Evolutionary conservation across 805 yeast species (phyloP).

Genomic region (Wickerhamomyces bisporus): DNA sequence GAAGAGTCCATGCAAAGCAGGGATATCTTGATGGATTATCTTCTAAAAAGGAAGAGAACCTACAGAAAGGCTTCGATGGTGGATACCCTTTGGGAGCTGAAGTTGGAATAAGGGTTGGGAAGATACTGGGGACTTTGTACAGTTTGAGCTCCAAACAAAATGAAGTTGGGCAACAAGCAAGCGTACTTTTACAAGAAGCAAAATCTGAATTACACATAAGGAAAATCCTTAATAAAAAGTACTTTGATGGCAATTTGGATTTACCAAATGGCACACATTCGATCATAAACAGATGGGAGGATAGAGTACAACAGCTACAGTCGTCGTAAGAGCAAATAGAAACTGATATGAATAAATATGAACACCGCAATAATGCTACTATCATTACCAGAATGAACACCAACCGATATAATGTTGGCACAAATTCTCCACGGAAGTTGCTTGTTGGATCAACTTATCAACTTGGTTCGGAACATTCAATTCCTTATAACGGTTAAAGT

Average conservation of each 20-base stretch:
- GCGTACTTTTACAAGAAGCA: conserved; percentile 31
- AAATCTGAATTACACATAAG: conserved; percentile 50
- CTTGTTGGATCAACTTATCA: conserved; percentile 89
- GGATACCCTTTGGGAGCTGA: conserved; percentile 75
- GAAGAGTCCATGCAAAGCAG: conserved; percentile 63
- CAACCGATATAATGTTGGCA: conserved; percentile 98
- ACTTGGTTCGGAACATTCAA: conserved; percentile 86
- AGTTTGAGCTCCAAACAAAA: conserved; percentile 17
- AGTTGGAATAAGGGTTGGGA: conserved; percentile 64
- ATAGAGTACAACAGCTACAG: conserved; percentile 6
- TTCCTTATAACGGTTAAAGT: conserved; percentile 66
- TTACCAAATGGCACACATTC: conserved; percentile 21
- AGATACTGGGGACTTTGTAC: conserved; percentile 51
- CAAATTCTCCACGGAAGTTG: conserved; percentile 90
- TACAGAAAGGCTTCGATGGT: conserved; percentile 77
- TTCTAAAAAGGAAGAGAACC: conserved; percentile 55
- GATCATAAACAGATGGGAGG: conserved; percentile 42
- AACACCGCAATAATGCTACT: not conserved
- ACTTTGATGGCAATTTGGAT: conserved; percentile 42
- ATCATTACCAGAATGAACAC: conserved; percentile 94
- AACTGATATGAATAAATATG: not conserved
- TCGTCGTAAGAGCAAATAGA: not conserved
- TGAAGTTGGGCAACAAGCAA: conserved; percentile 16
- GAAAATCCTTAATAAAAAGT: conserved; percentile 47
- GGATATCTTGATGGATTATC: conserved; percentile 84